A percentile compares a stretch with the other conserved stretches of the same genome.
Evolutionary conservation across 2,329 filamentous ascomycete species (phyloP).

Genomic region (Penicillium sumatraense): DNA sequence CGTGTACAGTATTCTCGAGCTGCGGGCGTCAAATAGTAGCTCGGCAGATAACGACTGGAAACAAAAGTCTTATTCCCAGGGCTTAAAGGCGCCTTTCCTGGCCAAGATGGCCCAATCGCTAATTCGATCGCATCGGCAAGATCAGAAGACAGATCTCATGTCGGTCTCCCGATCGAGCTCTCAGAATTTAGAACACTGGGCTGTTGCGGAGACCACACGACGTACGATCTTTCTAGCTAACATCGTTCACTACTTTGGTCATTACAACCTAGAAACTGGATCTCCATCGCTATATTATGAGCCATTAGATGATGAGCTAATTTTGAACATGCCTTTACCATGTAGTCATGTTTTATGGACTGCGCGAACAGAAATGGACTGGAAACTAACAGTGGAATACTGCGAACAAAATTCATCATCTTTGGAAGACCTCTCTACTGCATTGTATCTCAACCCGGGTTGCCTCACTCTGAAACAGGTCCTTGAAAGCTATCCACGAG

Average conservation of each 20-base stretch:
- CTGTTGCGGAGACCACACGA: conserved; percentile 22
- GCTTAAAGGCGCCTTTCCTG: conserved; percentile 23
- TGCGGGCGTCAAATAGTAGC: conserved; percentile 6
- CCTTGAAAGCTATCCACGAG: conserved; percentile 17
- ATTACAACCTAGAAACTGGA: conserved; percentile 16
- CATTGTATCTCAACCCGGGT: neutral
- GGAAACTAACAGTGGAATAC: conserved; percentile 12
- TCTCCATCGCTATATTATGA: conserved; percentile 25
- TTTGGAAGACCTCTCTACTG: neutral
- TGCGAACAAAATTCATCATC: neutral
- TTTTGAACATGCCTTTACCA: conserved; percentile 27
- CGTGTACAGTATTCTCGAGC: conserved; percentile 25
- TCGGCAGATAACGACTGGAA: conserved; percentile 20
- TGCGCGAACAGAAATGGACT: conserved; percentile 21
- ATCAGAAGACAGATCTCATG: conserved; percentile 10
- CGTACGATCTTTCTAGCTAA: conserved; percentile 29
- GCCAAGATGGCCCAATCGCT: conserved; percentile 22
- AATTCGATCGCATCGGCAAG: conserved; percentile 16
- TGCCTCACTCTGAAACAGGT: conserved; percentile 11
- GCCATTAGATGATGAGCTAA: conserved; percentile 26
- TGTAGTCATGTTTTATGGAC: conserved; percentile 19
- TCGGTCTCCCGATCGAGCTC: neutral
- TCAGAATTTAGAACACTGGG: conserved; percentile 13
- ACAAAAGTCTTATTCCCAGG: conserved; percentile 16
- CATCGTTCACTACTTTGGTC: conserved; percentile 24